phyloP scores from a whole-genome alignment of 345 rosid species.

The Syzygium oleosum region DNA sequence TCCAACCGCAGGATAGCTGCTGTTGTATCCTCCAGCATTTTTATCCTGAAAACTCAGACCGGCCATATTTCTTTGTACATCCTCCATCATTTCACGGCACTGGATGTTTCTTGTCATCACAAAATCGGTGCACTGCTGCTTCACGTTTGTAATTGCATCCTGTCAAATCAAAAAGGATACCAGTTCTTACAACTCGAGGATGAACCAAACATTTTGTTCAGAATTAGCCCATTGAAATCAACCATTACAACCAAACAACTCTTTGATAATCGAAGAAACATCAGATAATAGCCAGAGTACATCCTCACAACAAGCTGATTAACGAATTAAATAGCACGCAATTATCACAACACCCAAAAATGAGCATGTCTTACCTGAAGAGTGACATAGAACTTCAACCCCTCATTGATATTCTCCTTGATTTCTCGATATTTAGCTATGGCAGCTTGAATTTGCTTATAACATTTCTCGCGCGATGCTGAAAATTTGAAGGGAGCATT shows the following conservation, averaged over 20 bases:
- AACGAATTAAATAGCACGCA: not conserved
- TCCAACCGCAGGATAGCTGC: conserved; percentile 50
- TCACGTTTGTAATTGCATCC: conserved; percentile 93
- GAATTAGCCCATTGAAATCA: not conserved
- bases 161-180: conserved; percentile 9
- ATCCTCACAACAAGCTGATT: not conserved
- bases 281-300: not conserved
- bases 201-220: not conserved
- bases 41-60: conserved; percentile 92
- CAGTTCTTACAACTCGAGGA: not conserved
- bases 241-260: not conserved
- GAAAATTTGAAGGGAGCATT: conserved; percentile 6
- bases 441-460: conserved; percentile 89
- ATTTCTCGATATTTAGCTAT: conserved; percentile 82
- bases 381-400: conserved; percentile 91
- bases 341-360: not conserved
- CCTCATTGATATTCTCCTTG: conserved; percentile 94
- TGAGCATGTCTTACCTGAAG: conserved; percentile 61
- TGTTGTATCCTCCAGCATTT: conserved; percentile 40
- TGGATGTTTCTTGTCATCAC: conserved; percentile 96
- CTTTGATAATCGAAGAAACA: not conserved
- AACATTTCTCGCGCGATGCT: conserved; percentile 92
- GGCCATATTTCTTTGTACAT: conserved; percentile 84
- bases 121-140: conserved; percentile 98
- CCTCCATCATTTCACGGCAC: conserved; percentile 96